These are phyloP conservation scores for Hygrophoropsis aurantiaca DNA, from an alignment of 768 basidiomycete genomes.

Conservation along the genomic window DNA sequence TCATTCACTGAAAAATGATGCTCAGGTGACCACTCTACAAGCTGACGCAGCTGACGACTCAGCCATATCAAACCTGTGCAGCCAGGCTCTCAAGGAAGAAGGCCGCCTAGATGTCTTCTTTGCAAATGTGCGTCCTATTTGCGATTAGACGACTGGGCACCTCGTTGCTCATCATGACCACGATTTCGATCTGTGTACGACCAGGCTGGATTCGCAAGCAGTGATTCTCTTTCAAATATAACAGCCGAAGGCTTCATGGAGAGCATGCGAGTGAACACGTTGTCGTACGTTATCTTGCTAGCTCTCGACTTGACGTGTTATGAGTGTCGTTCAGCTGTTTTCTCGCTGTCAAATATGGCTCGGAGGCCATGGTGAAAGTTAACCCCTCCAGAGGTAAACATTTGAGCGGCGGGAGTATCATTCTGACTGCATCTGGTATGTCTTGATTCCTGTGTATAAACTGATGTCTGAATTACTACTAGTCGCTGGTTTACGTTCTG, in stretches of 20 bases:
- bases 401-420: conserved; percentile 74
- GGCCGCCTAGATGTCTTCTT: conserved; percentile 92
- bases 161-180: not conserved
- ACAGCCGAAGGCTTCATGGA: conserved; percentile 71
- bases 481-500: conserved; percentile 84
- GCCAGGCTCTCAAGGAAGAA: conserved; percentile 74
- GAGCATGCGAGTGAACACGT: conserved; percentile 71
- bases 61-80: conserved; percentile 66
- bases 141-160: not conserved
- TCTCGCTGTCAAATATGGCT: conserved; percentile 85
- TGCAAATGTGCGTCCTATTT: conserved; percentile 67
- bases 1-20: not conserved
- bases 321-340: conserved; percentile 59
- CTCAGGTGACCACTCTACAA: conserved; percentile 70
- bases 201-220: conserved; percentile 68
- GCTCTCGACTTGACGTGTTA: conserved; percentile 1
- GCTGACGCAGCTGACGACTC: conserved; percentile 84
- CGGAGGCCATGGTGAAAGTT: conserved; percentile 73
- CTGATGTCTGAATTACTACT: conserved; percentile 5
- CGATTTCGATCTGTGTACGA: too few species aligned
- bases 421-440: conserved; percentile 82
- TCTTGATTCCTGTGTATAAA: conserved; percentile 6
- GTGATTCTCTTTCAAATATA: conserved; percentile 46
- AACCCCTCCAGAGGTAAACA: conserved; percentile 71
- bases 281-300: conserved; percentile 47